Evolutionary conservation across 139 green algal genomes (phyloP), one percentile per base, ranked within the genome.

Genomic region (Volvox africanus): DNA sequence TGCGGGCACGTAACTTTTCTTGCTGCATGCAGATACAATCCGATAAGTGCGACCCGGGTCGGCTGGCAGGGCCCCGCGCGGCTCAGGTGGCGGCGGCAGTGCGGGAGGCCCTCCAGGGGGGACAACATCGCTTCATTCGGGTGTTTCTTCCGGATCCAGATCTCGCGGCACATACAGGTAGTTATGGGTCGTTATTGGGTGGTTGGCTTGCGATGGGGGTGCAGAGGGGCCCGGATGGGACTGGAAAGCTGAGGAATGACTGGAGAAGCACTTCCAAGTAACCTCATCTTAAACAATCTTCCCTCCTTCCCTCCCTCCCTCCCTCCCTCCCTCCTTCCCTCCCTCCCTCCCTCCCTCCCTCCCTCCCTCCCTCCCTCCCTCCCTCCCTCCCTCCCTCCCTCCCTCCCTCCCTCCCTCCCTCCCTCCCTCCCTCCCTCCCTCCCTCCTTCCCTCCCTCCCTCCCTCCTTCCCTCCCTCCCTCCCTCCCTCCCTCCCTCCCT

Each of bases 41-140:
- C 6, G 98, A 99, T 94, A 96, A 95, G 61, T 90, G 97, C 26
- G 93, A 95, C 30, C 99, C 99, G 95, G 98, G 99, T 91, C 80
- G 99, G 97, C 85, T 90, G 77, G 97, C 97, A 0, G 92, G 95
- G 37, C 99, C 99, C 97, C 99, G 99, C 94, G 97, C 97, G 0
- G 77, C 83, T 19, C 97, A 99, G 93, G 99, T 99, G 89, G 96
- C 93, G 30, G 97, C 96, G 87, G 97, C 97, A 2, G 97, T 94
- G 82, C 97, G 96, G 91, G 97, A 96, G 92, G 98, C 98, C 24
- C 94, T 99, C 65, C 65, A 73, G 65, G 65, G 65, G 24, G 65
- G 65, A 2, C 65, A 30, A 2, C 65, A 73, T 88, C 89, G 96
- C 79, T 93, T 96, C 92, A 92, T 83, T 62, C 94, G 96, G 81